Evolutionary conservation across 371 early-diverging fungal genomes (phyloP).

Genomic region (Rhizomucor miehei): DNA sequence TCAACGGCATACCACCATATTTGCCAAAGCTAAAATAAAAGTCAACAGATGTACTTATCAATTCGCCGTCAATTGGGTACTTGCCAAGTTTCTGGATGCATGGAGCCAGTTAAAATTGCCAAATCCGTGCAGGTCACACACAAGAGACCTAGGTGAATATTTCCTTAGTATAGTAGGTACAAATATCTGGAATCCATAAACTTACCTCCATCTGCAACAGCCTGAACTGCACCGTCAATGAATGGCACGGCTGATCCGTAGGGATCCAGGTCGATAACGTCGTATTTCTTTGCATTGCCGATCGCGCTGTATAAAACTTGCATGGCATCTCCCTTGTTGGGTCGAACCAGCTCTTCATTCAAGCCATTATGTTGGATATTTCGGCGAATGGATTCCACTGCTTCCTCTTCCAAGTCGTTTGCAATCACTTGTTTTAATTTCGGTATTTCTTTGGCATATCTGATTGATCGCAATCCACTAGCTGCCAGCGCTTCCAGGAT

Average conservation of each 20-base stretch:
- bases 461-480: conserved; percentile 96
- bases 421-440: conserved; percentile 81
- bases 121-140: conserved; percentile 99
- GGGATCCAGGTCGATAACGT: conserved; percentile 97
- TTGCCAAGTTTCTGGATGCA: conserved; percentile 88
- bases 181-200: not conserved
- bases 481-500: conserved; percentile 98
- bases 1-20: conserved; percentile 93
- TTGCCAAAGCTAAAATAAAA: conserved; percentile 75
- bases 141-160: conserved; percentile 82
- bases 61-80: not conserved
- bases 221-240: conserved; percentile 94
- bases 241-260: conserved; percentile 99
- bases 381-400: conserved; percentile 87
- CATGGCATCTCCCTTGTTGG: conserved; percentile 83
- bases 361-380: conserved; percentile 90
- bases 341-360: conserved; percentile 65
- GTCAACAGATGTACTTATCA: not conserved
- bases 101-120: conserved; percentile 93
- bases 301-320: conserved; percentile 82
- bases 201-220: conserved; percentile 89
- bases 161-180: not conserved
- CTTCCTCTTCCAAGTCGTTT: conserved; percentile 93
- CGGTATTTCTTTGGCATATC: conserved; percentile 97
- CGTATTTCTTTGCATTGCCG: conserved; percentile 58